A percentile compares a stretch with the other conserved stretches of the same genome.
Evolutionary conservation across 2,329 filamentous ascomycete species (phyloP).

Genomic region (Penicillium sp.): DNA sequence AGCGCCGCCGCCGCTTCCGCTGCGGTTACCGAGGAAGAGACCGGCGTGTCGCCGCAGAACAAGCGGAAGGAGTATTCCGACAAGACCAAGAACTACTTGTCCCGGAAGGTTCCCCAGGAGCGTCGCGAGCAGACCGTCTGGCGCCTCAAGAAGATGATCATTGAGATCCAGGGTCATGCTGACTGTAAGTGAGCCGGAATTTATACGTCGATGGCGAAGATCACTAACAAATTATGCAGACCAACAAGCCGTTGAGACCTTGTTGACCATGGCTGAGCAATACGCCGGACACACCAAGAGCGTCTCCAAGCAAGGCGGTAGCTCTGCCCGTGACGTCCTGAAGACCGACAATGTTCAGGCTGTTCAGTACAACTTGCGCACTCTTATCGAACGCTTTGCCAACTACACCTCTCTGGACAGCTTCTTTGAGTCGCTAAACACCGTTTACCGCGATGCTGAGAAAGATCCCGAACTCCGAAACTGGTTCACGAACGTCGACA

Average conservation of each 20-base stretch:
- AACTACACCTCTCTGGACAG: conserved; percentile 89
- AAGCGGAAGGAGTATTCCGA: conserved; percentile 38
- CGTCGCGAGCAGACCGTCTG: conserved; percentile 89
- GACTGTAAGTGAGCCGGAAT: conserved; percentile 60
- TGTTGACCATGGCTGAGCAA: conserved; percentile 78
- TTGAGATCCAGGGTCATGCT: conserved; percentile 91
- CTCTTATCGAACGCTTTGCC: conserved; percentile 89
- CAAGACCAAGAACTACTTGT: conserved; percentile 69
- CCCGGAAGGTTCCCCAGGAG: conserved; percentile 84
- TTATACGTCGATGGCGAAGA: background rate
- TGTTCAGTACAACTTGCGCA: conserved; percentile 78
- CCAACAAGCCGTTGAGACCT: conserved; percentile 81
- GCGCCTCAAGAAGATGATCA: conserved; percentile 95
- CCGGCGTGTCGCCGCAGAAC: conserved; percentile 50
- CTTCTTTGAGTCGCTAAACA: conserved; percentile 77
- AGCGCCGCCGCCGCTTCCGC: conserved; percentile 47
- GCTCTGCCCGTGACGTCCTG: conserved; percentile 71
- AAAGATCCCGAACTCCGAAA: conserved; percentile 78
- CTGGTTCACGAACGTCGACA: conserved; percentile 81
- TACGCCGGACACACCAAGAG: conserved; percentile 74
- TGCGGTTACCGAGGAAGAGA: conserved; percentile 48
- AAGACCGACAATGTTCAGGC: conserved; percentile 60
- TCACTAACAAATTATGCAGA: conserved; percentile 46
- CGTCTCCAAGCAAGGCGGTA: conserved; percentile 62
- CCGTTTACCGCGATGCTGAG: conserved; percentile 84